Evolutionary conservation across 352 stramenopile species (phyloP).

Genomic region (Aphanomyces astaci): DNA sequence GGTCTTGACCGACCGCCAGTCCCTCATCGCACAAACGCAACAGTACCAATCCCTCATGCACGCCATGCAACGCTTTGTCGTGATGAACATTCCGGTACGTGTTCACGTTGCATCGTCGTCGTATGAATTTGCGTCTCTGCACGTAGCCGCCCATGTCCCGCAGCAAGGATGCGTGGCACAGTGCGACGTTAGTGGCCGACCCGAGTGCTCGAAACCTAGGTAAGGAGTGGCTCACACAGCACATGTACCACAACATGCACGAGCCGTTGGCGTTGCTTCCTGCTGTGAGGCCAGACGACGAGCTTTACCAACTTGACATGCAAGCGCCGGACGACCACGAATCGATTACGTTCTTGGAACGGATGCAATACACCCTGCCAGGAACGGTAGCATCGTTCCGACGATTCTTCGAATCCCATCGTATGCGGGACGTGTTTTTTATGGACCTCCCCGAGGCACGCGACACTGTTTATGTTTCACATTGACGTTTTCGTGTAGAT

Average conservation of each 20-base stretch:
- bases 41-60: background rate
- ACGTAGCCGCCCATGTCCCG: background rate
- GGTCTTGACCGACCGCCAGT: background rate
- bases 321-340: background rate
- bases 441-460: background rate
- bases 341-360: background rate
- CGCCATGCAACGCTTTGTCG: background rate
- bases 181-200: background rate
- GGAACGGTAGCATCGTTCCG: background rate
- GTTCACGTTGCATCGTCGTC: too few relatives aligned
- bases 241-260: conserved; percentile 1
- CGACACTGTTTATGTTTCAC: too few relatives aligned
- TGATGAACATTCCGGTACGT: background rate
- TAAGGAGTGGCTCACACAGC: conserved; percentile 10
- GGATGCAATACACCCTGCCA: background rate
- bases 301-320: background rate
- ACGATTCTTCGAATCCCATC: background rate
- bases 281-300: background rate
- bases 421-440: background rate
- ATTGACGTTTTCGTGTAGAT: too few relatives aligned
- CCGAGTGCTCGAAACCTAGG: background rate
- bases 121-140: too few relatives aligned
- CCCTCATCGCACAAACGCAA: background rate
- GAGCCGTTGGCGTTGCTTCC: background rate
- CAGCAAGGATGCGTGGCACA: background rate